Conservation (phyloP, 192 early-diverging fungal genomes). For the Gigaspora rosea region DNA sequence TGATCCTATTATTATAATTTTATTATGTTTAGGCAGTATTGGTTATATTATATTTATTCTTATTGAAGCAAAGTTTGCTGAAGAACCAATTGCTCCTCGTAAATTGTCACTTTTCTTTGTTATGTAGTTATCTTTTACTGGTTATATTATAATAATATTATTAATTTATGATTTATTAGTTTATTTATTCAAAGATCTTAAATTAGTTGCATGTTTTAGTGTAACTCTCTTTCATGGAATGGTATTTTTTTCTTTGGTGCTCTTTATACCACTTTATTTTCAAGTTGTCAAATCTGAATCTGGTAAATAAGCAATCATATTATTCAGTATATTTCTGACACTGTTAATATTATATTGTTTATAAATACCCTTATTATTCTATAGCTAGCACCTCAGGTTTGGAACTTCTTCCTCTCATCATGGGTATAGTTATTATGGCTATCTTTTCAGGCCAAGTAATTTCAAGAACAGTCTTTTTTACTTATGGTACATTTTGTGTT, state of each 20-base stretch:
- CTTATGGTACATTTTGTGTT: slow-evolving; percentile 65
- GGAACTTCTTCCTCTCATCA: slow-evolving; percentile 73
- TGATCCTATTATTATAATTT: no score
- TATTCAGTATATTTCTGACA: not conserved
- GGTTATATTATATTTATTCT: no score
- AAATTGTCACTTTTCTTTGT: no score
- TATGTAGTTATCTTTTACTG: no score
- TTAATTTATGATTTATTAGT: no score
- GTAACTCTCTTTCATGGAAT: slow-evolving; percentile 46
- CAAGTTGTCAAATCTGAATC: slow-evolving; percentile 66
- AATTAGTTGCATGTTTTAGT: slow-evolving; percentile 35
- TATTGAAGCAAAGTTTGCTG: no score
- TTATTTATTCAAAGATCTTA: no score
- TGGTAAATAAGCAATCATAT: not conserved
- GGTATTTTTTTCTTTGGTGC: slow-evolving; percentile 56
- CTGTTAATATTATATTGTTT: not conserved
- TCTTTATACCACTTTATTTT: slow-evolving; percentile 74
- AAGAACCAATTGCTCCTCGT: no score
- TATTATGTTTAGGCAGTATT: no score
- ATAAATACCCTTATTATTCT: not conserved
- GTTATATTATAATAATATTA: no score
- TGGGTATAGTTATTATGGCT: slow-evolving; percentile 61
- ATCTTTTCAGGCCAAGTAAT: slow-evolving; percentile 66
- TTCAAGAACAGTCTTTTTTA: slow-evolving; percentile 50
- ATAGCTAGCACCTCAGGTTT: slow-evolving; percentile 69